Conservation (phyloP, 2,329 filamentous ascomycete species). For the Acephala macrosclerotiorum region DNA sequence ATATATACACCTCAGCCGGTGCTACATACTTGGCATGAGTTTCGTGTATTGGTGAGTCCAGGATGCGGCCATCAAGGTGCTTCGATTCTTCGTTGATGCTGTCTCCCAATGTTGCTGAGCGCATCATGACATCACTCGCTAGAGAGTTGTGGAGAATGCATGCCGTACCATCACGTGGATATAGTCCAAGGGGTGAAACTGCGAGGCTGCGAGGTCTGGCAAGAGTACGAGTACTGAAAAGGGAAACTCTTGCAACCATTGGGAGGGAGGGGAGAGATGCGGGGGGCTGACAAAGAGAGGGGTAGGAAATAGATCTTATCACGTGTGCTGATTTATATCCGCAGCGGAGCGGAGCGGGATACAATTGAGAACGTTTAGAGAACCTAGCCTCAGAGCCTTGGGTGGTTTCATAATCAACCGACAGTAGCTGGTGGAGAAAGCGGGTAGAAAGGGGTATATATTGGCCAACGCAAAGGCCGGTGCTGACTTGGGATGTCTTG, state of each 20-base stretch:
- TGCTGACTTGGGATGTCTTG: not conserved
- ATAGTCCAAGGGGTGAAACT: too few species aligned
- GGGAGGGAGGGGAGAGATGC: not conserved
- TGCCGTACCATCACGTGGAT: not conserved
- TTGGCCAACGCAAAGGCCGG: not conserved
- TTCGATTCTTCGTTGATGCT: not conserved
- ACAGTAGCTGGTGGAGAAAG: not conserved
- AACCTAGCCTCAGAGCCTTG: not conserved
- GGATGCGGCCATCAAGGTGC: slow-evolving; percentile 2
- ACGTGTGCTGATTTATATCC: not conserved
- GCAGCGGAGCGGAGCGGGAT: slow-evolving; percentile 4
- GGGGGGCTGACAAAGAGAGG: not conserved
- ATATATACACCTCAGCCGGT: not conserved
- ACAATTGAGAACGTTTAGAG: not conserved
- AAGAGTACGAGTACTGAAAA: too few species aligned
- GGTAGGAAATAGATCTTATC: not conserved
- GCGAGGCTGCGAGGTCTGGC: too few species aligned
- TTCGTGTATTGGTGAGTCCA: not conserved
- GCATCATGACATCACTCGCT: slow-evolving; percentile 3
- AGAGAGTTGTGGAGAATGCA: not conserved
- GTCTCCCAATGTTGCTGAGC: not conserved
- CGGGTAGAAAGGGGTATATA: not conserved
- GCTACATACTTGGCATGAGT: not conserved
- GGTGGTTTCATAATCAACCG: not conserved
- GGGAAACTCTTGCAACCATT: not conserved